A percentile compares a stretch with the other conserved stretches of the same genome.
phyloP scores from a whole-genome alignment of 2,329 filamentous ascomycete genomes.

The Ilyonectria mors-panacis region DNA sequence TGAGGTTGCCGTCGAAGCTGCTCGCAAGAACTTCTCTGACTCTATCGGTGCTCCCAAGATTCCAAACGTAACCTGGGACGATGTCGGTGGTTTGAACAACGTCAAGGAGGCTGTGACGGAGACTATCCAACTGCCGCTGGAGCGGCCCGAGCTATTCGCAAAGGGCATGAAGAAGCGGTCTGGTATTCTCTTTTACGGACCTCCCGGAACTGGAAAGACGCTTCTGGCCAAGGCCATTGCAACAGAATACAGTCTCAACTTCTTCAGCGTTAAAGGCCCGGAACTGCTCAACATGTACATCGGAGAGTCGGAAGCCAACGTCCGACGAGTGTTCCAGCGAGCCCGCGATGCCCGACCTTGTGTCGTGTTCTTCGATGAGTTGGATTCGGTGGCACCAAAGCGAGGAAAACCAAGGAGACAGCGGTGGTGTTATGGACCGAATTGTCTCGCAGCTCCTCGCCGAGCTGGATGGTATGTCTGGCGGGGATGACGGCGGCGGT shows the following conservation, averaged over 20 bases:
- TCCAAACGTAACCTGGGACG: constrained; percentile 95
- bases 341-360: constrained; percentile 89
- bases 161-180: constrained; percentile 99
- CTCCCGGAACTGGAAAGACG: constrained; percentile 92
- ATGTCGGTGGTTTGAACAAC: constrained; percentile 92
- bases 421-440: constrained; percentile 97
- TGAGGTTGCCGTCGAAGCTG: constrained; percentile 92
- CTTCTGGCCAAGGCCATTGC: constrained; percentile 94
- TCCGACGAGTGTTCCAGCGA: constrained; percentile 89
- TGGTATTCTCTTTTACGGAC: constrained; percentile 92
- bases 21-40: constrained; percentile 97
- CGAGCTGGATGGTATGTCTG: constrained; percentile 97
- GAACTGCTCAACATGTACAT: constrained; percentile 97
- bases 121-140: constrained; percentile 93
- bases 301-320: constrained; percentile 93
- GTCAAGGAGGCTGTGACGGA: constrained; percentile 98
- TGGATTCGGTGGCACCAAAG: constrained; percentile 95
- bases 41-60: constrained; percentile 98
- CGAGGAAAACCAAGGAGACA: constrained; percentile 95
- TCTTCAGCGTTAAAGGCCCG: constrained; percentile 94
- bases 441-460: constrained; percentile 96
- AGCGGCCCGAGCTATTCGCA: constrained; percentile 92
- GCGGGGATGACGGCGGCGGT: constrained; percentile 86
- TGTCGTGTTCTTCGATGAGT: constrained; percentile 93
- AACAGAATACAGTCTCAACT: constrained; percentile 93